A percentile compares a stretch with the other conserved stretches of the same genome.
phyloP scores from a whole-genome alignment of 345 rosid species.

The Citrus unshiu region DNA sequence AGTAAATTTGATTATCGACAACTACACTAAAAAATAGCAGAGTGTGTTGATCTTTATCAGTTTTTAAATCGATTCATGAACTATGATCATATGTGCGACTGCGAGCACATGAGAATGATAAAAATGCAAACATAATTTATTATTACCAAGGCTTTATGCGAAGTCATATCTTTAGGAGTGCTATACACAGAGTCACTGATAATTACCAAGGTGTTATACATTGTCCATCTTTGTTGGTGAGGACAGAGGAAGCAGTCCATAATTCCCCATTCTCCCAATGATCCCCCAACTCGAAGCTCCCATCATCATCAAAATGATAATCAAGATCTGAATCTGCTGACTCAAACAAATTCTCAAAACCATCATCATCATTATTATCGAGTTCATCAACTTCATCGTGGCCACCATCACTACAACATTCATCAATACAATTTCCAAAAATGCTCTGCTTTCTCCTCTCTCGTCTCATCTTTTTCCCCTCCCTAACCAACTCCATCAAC shows the following conservation, averaged over 20 bases:
- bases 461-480: slow-evolving; percentile 68
- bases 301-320: slow-evolving; percentile 32
- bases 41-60: too few species aligned
- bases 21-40: background rate
- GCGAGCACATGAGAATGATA: background rate
- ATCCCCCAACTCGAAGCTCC: slow-evolving; percentile 10
- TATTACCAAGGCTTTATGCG: too few species aligned
- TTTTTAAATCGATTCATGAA: too few species aligned
- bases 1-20: background rate
- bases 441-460: slow-evolving; percentile 40
- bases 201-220: slow-evolving; percentile 52
- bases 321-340: slow-evolving; percentile 53
- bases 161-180: background rate
- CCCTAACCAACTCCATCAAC: slow-evolving; percentile 55
- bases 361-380: slow-evolving; percentile 47
- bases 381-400: slow-evolving; percentile 15
- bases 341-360: slow-evolving; percentile 69
- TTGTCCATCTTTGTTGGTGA: slow-evolving; percentile 10
- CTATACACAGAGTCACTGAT: background rate
- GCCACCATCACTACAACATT: slow-evolving; percentile 3
- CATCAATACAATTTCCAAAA: background rate
- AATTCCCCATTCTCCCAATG: slow-evolving; percentile 31
- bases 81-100: too few species aligned
- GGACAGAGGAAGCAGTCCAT: slow-evolving; percentile 45
- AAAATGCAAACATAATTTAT: too few species aligned